phyloP scores from a whole-genome alignment of 768 basidiomycete species.

The Dioszegia hungarica region DNA sequence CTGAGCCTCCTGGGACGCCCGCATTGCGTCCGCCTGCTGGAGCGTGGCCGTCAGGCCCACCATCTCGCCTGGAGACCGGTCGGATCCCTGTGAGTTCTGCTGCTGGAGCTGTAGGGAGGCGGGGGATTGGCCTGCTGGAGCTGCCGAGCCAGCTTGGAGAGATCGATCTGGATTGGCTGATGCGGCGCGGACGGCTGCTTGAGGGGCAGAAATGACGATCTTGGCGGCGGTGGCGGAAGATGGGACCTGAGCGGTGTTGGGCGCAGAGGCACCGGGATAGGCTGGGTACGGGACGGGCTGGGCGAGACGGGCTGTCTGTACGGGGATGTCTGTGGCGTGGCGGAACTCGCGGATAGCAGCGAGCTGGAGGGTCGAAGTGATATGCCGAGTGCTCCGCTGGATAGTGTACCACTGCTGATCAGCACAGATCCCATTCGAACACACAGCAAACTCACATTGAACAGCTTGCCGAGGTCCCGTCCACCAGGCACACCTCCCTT shows the following conservation, averaged over 20 bases:
- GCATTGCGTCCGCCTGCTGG: slow-evolving; percentile 5
- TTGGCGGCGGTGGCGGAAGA: slow-evolving; percentile 1
- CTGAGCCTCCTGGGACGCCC: neutral
- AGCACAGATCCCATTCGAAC: neutral
- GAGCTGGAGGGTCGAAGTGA: neutral
- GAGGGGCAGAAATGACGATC: slow-evolving; percentile 3
- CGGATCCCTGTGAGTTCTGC: no score
- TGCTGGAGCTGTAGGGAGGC: no score
- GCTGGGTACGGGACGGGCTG: neutral
- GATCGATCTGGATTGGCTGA: neutral
- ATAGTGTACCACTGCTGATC: neutral
- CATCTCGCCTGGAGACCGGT: neutral
- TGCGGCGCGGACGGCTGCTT: slow-evolving; percentile 3
- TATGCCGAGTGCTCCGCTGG: neutral
- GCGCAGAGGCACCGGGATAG: neutral
- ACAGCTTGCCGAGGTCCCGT: neutral
- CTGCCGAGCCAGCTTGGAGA: neutral
- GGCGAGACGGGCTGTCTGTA: neutral
- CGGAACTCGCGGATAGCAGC: slow-evolving; percentile 1
- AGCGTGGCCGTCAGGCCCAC: neutral
- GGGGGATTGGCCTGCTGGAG: neutral
- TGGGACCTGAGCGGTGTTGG: neutral
- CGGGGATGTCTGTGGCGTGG: neutral
- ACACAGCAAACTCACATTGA: neutral
- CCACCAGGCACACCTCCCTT: neutral